Evolutionary conservation across 1,139 yeast genomes (phyloP).

Genomic region (Geotrichum phurueaensis): DNA sequence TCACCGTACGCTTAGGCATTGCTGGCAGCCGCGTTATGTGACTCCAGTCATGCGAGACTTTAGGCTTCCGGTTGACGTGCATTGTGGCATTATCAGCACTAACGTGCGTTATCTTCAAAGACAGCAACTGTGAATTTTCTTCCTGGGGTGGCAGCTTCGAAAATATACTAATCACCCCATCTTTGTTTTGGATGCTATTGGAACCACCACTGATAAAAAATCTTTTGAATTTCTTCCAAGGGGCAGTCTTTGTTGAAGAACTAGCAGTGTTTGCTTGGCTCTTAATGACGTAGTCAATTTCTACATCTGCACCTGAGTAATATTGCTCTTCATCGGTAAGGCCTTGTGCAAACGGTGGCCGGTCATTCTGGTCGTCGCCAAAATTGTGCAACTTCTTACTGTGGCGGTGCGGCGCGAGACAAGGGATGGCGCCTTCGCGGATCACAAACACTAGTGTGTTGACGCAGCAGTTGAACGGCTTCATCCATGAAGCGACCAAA

Average conservation of each 20-base stretch:
- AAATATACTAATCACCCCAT: not conserved
- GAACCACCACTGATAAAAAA: not conserved
- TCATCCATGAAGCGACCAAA: conserved; percentile 65
- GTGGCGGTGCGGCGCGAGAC: conserved; percentile 4
- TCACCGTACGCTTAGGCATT: not conserved
- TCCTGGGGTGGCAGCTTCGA: not conserved
- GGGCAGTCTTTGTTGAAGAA: not conserved
- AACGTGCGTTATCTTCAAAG: not conserved
- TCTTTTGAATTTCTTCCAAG: not conserved
- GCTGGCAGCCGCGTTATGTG: not conserved
- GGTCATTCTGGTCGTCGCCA: not conserved
- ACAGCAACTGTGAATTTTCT: not conserved
- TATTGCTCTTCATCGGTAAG: not conserved
- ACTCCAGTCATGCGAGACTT: not conserved
- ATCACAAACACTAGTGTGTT: conserved; percentile 70
- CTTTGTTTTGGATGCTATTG: not conserved
- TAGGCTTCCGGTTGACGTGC: not conserved
- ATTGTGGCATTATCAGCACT: not conserved
- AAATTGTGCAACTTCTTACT: not conserved
- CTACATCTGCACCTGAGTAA: conserved; percentile 4
- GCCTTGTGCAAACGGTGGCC: not conserved
- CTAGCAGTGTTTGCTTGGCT: not conserved
- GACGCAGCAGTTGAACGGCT: conserved; percentile 73
- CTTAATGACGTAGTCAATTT: conserved; percentile 11
- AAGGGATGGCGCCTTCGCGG: conserved; percentile 45